Evolutionary conservation across 108 stramenopile species (phyloP), one percentile per base, ranked within the genome.

Genomic region (Aurantiochytrium sp.): DNA sequence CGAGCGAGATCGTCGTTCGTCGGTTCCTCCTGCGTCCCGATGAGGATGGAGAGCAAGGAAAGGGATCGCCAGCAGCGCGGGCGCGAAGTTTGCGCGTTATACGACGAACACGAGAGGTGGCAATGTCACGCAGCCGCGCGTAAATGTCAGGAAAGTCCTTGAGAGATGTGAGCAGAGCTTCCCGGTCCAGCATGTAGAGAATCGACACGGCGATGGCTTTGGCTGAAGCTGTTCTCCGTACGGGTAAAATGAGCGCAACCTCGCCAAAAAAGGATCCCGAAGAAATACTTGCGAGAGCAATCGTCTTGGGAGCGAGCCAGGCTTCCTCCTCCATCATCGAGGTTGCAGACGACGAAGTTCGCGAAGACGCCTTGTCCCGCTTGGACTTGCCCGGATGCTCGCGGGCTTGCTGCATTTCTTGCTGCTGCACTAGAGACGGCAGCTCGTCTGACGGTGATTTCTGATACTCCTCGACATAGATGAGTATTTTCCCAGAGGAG

Each of bases 401-500:
- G 4, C 55, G 55, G 0, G 8, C 55, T 16, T 57, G 42, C 35
- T 35, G 25, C 35, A 16, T 42, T 8, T 10, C 64, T 42, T 69
- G 35, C 35, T 35, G 35, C 2, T 35, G 35, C 35, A 2, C 2
- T 35, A 35, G 35, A 35, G 35, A 35, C 35, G 35, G 35, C 35
- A 35, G 35, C 35, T 35, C 35, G 25, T 18, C 4, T n/a, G 2
- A 42, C 0, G 23, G 0, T 14, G 1, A 6, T 6, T 42, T 8
- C 42, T 69, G 64, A 35, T 45, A 83, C 23, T 83, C 76, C 51
- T 83, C 76, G 76, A 83, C 76, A 3, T 53, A 83, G 4, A 83
- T 83, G n/a, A 53, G 76, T 8, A 83, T 4, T 23, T 83, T 83
- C 10, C 94, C 94, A 64, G 91, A 92, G 44, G 60, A 87, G 55